Evolutionary conservation across 306 rosid species (phyloP).

Genomic region (Pyrus bretschneideri): DNA sequence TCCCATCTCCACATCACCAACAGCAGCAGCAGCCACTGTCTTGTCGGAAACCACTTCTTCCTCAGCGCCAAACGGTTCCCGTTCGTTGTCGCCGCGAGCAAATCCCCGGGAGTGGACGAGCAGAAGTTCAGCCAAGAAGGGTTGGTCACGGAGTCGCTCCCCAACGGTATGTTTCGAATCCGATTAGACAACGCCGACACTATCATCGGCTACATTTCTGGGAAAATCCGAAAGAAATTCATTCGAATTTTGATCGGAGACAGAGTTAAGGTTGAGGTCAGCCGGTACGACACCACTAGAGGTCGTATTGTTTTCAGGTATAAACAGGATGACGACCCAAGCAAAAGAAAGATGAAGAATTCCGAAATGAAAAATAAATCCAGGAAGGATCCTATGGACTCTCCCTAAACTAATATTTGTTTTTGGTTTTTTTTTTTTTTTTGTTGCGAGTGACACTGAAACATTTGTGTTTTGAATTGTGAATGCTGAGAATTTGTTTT

Average conservation of each 20-base stretch:
- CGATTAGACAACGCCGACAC: constrained; percentile 40
- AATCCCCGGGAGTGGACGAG: constrained; percentile 31
- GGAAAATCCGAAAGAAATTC: constrained; percentile 50
- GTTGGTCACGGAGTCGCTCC: constrained; percentile 40
- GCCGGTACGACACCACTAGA: constrained; percentile 43
- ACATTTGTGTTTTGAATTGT: too few relatives aligned
- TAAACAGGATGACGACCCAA: constrained; percentile 16
- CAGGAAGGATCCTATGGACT: too few relatives aligned
- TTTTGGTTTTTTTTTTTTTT: neutral
- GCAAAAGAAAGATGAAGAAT: neutral
- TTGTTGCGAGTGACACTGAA: too few relatives aligned
- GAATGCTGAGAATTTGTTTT: neutral
- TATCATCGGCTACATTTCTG: constrained; percentile 48
- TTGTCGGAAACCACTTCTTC: neutral
- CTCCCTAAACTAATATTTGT: too few relatives aligned
- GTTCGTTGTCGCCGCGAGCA: constrained; percentile 17
- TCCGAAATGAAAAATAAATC: neutral
- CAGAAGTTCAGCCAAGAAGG: constrained; percentile 47
- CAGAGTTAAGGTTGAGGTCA: constrained; percentile 50
- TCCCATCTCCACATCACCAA: neutral
- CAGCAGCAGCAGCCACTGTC: neutral
- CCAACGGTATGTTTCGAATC: constrained; percentile 51
- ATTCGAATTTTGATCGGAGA: constrained; percentile 50
- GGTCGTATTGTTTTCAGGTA: constrained; percentile 42
- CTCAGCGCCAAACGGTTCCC: neutral